phyloP scores from a whole-genome alignment of 2,329 filamentous ascomycete genomes.

The Cordyceps tenuipes region DNA sequence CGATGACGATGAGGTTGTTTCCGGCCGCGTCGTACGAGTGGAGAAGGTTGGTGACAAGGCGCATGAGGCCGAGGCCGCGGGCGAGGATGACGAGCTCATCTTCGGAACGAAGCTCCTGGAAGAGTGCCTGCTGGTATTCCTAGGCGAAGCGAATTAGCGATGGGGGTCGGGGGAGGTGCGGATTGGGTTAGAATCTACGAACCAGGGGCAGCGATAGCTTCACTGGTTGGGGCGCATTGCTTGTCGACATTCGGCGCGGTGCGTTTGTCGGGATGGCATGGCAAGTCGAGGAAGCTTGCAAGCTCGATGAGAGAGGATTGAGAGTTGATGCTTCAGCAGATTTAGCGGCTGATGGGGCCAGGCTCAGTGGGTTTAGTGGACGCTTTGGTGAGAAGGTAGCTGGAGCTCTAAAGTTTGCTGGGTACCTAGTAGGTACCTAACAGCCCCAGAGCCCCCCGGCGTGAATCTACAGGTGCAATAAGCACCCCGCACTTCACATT shows the following conservation, averaged over 20 bases:
- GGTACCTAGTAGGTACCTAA: no score
- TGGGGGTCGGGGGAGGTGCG: background rate
- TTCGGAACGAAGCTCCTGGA: constrained; percentile 79
- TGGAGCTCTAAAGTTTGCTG: no score
- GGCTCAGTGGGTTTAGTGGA: background rate
- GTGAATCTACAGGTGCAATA: background rate
- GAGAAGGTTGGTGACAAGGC: constrained; percentile 88
- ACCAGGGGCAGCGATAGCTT: constrained; percentile 66
- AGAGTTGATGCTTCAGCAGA: background rate
- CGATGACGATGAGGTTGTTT: constrained; percentile 81
- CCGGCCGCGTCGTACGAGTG: constrained; percentile 95
- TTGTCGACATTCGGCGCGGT: constrained; percentile 41
- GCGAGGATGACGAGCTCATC: constrained; percentile 92
- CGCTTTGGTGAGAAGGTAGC: background rate
- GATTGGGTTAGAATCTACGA: constrained; percentile 3
- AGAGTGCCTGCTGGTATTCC: constrained; percentile 92
- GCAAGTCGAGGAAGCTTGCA: background rate
- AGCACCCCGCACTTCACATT: constrained; percentile 1
- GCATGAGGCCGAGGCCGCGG: constrained; percentile 82
- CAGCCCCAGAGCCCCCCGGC: background rate
- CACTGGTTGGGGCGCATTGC: constrained; percentile 56
- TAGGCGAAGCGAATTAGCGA: constrained; percentile 26
- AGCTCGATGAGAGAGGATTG: background rate
- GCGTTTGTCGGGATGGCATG: background rate
- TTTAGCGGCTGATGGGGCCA: no score